Conservation (phyloP, 2,329 filamentous ascomycete genomes). For the Colletotrichum tropicicola region DNA sequence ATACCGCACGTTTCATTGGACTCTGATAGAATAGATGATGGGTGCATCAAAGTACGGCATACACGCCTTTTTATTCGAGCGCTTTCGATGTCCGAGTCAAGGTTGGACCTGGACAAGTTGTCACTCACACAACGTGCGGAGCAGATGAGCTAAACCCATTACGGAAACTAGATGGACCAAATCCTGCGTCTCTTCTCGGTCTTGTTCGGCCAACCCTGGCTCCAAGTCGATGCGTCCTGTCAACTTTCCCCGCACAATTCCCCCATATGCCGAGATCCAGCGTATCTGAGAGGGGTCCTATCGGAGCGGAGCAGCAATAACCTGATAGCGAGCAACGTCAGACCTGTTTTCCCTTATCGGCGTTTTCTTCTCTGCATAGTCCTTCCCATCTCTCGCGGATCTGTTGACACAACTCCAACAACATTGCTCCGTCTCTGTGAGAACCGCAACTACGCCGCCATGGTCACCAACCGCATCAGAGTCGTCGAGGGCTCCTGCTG, state of each 20-base stretch:
- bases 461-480: conserved; percentile 9
- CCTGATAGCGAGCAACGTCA: neutral
- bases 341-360: neutral
- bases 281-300: neutral
- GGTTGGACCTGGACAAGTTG: neutral
- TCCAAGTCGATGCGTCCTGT: neutral
- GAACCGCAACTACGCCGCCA: neutral
- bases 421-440: neutral
- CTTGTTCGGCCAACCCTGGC: neutral
- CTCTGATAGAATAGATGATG: no score
- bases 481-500: conserved; percentile 47
- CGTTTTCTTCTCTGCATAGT: no score
- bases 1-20: no score
- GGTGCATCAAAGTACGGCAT: no score
- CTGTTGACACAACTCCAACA: neutral
- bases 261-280: neutral
- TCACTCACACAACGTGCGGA: no score
- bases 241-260: neutral
- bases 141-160: neutral
- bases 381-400: neutral
- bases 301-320: neutral
- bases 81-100: neutral
- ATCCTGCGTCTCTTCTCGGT: neutral
- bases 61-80: no score
- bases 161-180: conserved; percentile 17